phyloP scores from a whole-genome alignment of 208 protist species.

The Crithidia mellificae region DNA sequence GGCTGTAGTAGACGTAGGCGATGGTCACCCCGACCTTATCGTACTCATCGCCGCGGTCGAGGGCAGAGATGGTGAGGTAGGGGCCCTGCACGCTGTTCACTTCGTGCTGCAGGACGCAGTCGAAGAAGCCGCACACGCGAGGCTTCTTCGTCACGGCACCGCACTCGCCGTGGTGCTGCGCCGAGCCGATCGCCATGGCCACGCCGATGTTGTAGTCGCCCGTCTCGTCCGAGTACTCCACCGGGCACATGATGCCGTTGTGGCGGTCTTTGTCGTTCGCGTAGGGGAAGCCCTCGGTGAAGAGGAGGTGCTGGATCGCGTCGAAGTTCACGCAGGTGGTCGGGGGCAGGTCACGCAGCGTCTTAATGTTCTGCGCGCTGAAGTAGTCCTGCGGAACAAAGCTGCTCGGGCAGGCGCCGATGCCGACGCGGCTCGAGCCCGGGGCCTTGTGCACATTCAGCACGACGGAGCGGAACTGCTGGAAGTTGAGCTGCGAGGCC shows the following conservation, averaged over 20 bases:
- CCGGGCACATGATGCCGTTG: conserved; percentile 81
- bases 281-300: conserved; percentile 51
- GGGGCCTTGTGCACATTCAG: conserved; percentile 94
- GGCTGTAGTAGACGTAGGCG: conserved; percentile 88
- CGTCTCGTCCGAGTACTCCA: conserved; percentile 76
- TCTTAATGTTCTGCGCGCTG: conserved; percentile 77
- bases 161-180: conserved; percentile 85
- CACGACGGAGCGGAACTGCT: conserved; percentile 68
- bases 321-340: conserved; percentile 82
- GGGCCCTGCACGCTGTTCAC: conserved; percentile 89
- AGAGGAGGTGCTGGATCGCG: conserved; percentile 77
- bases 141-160: conserved; percentile 91
- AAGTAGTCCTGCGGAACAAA: conserved; percentile 92
- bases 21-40: conserved; percentile 87
- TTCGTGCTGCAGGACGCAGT: conserved; percentile 92
- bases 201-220: conserved; percentile 89
- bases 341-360: conserved; percentile 68
- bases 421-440: conserved; percentile 87
- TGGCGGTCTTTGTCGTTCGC: conserved; percentile 33
- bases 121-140: conserved; percentile 89
- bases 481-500: conserved; percentile 86
- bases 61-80: conserved; percentile 91
- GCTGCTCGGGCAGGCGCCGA: conserved; percentile 88
- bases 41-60: conserved; percentile 92
- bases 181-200: conserved; percentile 85